Base-by-base conservation (phyloP, 768 basidiomycete species). In the Plicaturopsis crispa region DNA sequence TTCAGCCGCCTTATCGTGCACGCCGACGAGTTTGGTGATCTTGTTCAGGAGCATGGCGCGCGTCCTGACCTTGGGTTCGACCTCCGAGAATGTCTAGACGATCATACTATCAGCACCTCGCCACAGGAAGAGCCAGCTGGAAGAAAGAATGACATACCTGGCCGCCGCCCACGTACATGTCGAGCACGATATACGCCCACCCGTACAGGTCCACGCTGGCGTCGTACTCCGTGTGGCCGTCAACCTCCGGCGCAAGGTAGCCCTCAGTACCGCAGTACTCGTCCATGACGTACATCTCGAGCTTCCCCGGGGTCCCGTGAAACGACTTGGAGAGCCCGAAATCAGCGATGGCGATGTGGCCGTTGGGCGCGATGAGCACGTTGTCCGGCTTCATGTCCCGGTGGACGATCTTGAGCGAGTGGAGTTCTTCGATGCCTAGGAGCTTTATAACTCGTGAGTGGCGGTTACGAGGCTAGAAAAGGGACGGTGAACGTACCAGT, bases 301-400 rank as follows among this genome's bases (percentile, higher is more conserved):
- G 10, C 26, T 28, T 28, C 26, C 14, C 14, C 10, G 26, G 14
- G 26, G n/a, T 7, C 14, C 13, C 19, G 5, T 26, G 35, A 17
- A 14, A 4, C 20, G 17, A 30, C 17, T 20, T 40, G 13, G 41
- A 22, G 2, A 45, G 24, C 5, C 48, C 48, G 24, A 50, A 50
- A 40, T 50, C 48, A 3, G 43, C 46, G 20, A 50, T 30, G 33
- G 31, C 40, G 17, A 50, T 24, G 18, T 51, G 48, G 3, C 48
- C 49, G 3, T 40, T 35, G 7, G 49, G 40, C 1, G 47, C 31
- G 21, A 51, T 42, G 13, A 47, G 33, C 14, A 51, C 43, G 17
- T 51, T 51, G 16, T 47, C 33, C 13, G 34, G 24, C 23, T 49
- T 51, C 35, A 51, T 22, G 31, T 51, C 49, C 8, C 45, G 35